Base-by-base conservation (phyloP, 495 filamentous ascomycete species). In the Cryomyces minteri region DNA sequence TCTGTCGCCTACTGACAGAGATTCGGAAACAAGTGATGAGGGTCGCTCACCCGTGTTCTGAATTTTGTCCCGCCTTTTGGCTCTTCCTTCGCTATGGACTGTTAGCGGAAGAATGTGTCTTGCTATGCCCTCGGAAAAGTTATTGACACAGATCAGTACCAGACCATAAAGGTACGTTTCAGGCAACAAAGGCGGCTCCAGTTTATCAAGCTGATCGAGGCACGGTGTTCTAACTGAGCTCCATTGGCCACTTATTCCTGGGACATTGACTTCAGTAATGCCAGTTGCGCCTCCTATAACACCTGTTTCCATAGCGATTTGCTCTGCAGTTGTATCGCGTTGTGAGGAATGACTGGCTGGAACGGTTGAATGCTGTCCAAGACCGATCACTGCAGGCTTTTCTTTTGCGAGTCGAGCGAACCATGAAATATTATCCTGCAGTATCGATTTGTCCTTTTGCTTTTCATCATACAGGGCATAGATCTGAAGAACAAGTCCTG, bases 111-210 rank as follows among this genome's bases (percentile, higher is more conserved):
- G 69, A 39, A 95, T 79, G 53, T 92, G 92, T 54, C 84, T 92
- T 18, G 88, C 92, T 28, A 98, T 70, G 6, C 84, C 84, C 57
- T 98, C 90, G 1, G 88, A 88, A 49, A 98, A 71, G 3, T 72
- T 78, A 45, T 79, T 84, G 44, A 98, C 77, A 59, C 92, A 96
- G 1, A 81, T 81, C 10, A 98, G 67, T 5, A 85, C 84, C 11
- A 98, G 69, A 52, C 80, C 81, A 61, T 98, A 94, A 30, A 94
- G 72, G 54, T 98, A 98, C 0, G 92, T 92, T 43, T 94, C 87
- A 1, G 90, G 90, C 37, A 90, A 71, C 6, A 61, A 45, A 4
- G 88, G 85, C 4, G 90, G 71, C 32, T 96, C 88, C 4, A 75
- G 69, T 58, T 98, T 98, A 63, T 98, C 90, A 8, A 96, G 73